Evolutionary conservation across 176 grass and related monocot genomes (phyloP).

Genomic region (Oryza glaberrima): DNA sequence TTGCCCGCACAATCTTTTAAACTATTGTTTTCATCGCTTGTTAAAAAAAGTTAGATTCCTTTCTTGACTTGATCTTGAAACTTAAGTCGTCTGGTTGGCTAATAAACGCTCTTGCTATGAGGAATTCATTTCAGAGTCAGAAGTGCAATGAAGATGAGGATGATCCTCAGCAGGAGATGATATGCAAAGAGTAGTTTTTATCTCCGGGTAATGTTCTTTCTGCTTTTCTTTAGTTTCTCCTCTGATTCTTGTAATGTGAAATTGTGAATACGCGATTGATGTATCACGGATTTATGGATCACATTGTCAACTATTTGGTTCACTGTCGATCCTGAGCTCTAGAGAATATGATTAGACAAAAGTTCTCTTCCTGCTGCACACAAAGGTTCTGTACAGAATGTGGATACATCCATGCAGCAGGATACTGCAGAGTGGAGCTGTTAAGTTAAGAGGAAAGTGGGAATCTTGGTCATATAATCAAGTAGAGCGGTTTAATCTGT

Average conservation of each 20-base stretch:
- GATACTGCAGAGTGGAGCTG: neutral
- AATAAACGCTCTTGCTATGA: neutral
- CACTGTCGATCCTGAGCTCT: neutral
- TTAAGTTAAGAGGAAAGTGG: neutral
- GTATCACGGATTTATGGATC: conserved; percentile 23
- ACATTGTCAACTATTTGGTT: neutral
- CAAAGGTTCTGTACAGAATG: neutral
- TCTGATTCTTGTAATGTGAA: neutral
- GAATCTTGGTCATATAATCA: neutral
- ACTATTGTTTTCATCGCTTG: neutral
- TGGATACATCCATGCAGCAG: conserved; percentile 1
- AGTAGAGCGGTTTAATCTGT: neutral
- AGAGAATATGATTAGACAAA: conserved; percentile 8
- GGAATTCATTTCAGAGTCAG: conserved; percentile 1
- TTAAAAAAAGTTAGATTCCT: neutral
- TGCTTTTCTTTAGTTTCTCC: neutral
- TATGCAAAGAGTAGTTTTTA: conserved; percentile 9
- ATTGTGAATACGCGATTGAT: neutral
- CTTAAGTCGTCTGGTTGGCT: conserved; percentile 2
- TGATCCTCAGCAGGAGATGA: neutral
- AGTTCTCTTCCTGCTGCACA: neutral
- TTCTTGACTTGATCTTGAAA: conserved; percentile 13
- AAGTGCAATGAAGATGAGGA: conserved; percentile 8
- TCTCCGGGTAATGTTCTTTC: conserved; percentile 34
- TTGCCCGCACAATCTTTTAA: conserved; percentile 10